Conservation (phyloP, 306 rosid genomes). For the Cicer cuneatum region DNA sequence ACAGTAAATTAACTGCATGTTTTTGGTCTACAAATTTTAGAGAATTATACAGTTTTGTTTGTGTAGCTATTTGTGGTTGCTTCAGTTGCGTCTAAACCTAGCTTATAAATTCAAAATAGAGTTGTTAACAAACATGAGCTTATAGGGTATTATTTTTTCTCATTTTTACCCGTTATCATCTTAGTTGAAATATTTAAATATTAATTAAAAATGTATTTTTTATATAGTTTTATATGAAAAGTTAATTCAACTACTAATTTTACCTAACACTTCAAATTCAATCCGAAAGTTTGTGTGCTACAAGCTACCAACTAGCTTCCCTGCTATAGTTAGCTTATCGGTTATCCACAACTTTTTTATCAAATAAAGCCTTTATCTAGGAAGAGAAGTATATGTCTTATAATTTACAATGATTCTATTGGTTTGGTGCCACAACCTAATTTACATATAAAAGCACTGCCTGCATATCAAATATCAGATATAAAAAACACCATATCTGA, state of each 20-base stretch:
- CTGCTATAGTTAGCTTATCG: too few species aligned
- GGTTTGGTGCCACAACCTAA: constrained; percentile 24
- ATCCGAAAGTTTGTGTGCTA: too few species aligned
- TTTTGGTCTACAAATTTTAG: background rate
- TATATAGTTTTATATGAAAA: too few species aligned
- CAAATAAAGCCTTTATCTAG: background rate
- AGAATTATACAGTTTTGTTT: background rate
- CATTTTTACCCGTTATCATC: too few species aligned
- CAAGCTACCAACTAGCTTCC: too few species aligned
- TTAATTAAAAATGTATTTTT: too few species aligned
- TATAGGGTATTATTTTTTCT: too few species aligned
- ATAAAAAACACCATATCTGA: background rate
- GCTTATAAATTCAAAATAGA: background rate
- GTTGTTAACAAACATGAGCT: too few species aligned
- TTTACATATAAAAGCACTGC: background rate
- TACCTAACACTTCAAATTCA: too few species aligned
- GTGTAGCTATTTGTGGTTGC: background rate
- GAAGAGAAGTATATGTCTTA: background rate
- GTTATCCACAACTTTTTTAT: too few species aligned
- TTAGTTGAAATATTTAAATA: too few species aligned
- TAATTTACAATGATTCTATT: background rate
- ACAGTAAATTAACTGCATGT: background rate
- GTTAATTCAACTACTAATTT: too few species aligned
- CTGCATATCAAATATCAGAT: background rate
- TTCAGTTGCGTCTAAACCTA: background rate